These are phyloP conservation scores for Lentinula guzmanii DNA, from an alignment of 768 basidiomycete species.

Conservation along the genomic window DNA sequence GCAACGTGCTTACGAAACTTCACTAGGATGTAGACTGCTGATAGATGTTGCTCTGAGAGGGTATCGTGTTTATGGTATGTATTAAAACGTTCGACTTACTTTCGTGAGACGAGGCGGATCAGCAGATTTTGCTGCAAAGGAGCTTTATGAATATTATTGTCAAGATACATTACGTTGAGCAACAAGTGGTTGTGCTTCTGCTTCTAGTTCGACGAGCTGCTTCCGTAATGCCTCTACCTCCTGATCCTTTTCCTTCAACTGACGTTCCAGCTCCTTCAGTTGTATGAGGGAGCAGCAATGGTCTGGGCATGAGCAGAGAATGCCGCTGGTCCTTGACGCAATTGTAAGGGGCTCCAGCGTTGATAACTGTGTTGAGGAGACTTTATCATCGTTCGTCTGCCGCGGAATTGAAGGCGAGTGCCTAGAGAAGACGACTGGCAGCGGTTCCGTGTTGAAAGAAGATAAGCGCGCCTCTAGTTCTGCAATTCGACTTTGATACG, in stretches of 20 bases:
- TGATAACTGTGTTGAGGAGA: background rate
- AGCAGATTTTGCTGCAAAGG: no score
- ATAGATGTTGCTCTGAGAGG: no score
- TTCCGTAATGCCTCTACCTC: background rate
- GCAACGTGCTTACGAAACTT: no score
- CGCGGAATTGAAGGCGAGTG: background rate
- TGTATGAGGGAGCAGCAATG: background rate
- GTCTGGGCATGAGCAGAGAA: background rate
- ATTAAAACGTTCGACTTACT: no score
- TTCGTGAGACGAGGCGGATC: no score
- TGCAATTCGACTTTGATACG: background rate
- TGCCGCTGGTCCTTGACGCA: background rate
- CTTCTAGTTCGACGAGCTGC: background rate
- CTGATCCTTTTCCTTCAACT: background rate
- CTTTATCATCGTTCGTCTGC: background rate
- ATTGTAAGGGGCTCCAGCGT: no score
- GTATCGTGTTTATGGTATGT: no score
- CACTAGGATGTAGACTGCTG: no score
- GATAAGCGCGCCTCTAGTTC: background rate
- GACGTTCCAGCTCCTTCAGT: background rate
- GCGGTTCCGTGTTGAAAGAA: background rate
- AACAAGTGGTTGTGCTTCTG: background rate
- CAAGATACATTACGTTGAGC: background rate
- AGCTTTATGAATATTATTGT: no score
- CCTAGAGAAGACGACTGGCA: background rate